Conservation (phyloP, 2,329 filamentous ascomycete species). For the Cladosporium sp. region DNA sequence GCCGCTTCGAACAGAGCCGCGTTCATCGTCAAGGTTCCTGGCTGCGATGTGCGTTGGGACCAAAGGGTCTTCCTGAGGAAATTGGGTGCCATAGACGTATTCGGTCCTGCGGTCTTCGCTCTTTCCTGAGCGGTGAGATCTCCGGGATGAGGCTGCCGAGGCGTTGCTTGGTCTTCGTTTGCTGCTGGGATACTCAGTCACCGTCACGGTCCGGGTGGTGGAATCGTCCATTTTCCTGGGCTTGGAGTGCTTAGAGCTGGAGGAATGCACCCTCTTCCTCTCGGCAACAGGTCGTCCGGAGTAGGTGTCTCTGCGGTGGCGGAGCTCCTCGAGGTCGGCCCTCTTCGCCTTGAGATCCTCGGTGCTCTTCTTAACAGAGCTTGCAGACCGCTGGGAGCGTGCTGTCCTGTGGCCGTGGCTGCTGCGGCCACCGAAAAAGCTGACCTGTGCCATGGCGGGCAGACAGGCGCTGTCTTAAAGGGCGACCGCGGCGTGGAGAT, state of each 20-base stretch:
- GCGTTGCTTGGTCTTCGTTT: conserved; percentile 3
- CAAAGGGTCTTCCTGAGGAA: background rate
- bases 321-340: conserved; percentile 36
- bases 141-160: conserved; percentile 6
- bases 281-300: conserved; percentile 29
- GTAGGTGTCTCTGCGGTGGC: conserved; percentile 34
- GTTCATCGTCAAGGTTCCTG: conserved; percentile 3
- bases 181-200: conserved; percentile 12
- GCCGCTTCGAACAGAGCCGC: conserved; percentile 6
- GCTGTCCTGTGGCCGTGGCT: conserved; percentile 12
- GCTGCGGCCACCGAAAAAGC: conserved; percentile 18
- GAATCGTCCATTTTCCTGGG: conserved; percentile 7
- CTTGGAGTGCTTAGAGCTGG: background rate
- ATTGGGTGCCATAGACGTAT: conserved; percentile 11
- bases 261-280: conserved; percentile 13
- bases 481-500: conserved; percentile 4
- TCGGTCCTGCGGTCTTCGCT: background rate
- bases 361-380: conserved; percentile 13
- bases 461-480: background rate
- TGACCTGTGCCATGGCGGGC: conserved; percentile 16
- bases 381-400: conserved; percentile 14
- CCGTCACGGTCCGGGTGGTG: conserved; percentile 9
- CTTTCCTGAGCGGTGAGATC: conserved; percentile 4
- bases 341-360: conserved; percentile 19
- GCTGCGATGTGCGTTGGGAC: conserved; percentile 4